Base-by-base conservation (phyloP, 192 early-diverging fungal species). In the Lobosporangium transversale region DNA sequence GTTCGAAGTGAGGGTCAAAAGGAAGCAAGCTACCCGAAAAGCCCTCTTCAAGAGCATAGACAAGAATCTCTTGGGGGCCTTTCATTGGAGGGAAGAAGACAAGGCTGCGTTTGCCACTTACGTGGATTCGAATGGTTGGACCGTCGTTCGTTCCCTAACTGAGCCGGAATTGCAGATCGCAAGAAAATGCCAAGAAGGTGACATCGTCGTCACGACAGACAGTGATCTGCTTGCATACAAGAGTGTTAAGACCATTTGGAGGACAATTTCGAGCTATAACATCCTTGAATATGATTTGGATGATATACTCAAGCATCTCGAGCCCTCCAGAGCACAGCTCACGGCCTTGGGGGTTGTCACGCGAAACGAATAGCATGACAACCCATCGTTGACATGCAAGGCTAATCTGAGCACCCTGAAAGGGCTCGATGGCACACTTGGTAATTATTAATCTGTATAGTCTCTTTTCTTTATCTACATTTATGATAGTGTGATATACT, bases 181-280 rank as follows among this genome's bases (percentile, higher is more conserved):
- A 0, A 15, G 9, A 4, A 37, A 37, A 31, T 51, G 23, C 17
- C 48, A 48, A 31, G 26, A 48, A 2, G 27, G 43, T 10, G 61
- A 63, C 26, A 20, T 53, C 15, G n/a, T 53, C 14, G 5, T 53
- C 17, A 53, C 61, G 5, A 27, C 35, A 12, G 61, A 63, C 27
- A 63, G 51, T 27, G 61, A 63, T 7, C 52, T 63, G 61, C 32
- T 63, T 1, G 27, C 37, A 33, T 53, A 63, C 23, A 47, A 53
- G 15, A 53, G 50, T 1, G 27, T 53, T 15, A 29, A 2, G 24
- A 53, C 61, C 5, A 30, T 63, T 7, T 63, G 61, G 51, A 53
- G 51, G 26, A 48, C 61, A 10, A 17, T 43, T 9, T 53, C 50
- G 31, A 17, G 27, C 23, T 21, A 17, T 12, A 9, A 23, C n/a